phyloP scores from a whole-genome alignment of 371 early-diverging fungal genomes.

The Lichtheimia hyalospora region DNA sequence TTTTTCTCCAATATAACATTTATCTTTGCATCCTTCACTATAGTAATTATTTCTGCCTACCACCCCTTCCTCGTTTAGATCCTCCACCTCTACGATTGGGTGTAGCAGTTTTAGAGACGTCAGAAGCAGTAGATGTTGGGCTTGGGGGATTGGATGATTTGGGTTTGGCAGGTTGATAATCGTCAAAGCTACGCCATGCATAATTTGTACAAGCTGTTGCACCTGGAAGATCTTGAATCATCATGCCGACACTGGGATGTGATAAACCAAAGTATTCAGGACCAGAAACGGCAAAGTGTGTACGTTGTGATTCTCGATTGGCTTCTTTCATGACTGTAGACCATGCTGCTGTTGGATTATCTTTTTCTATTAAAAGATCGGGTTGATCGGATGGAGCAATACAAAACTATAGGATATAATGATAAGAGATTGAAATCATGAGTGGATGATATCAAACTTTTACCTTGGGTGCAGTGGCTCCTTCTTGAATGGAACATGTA shows the following conservation, averaged over 20 bases:
- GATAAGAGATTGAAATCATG: not conserved
- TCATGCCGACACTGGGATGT: slow-evolving; percentile 80
- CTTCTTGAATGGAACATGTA: slow-evolving; percentile 74
- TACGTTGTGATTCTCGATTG: slow-evolving; percentile 65
- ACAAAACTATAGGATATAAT: slow-evolving; percentile 51
- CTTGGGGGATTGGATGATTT: slow-evolving; percentile 6
- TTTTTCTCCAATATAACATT: not conserved
- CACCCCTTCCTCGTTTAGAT: slow-evolving; percentile 1
- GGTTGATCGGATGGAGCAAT: slow-evolving; percentile 73
- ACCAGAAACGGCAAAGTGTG: slow-evolving; percentile 80
- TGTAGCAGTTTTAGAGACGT: not conserved
- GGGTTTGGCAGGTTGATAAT: slow-evolving; percentile 1
- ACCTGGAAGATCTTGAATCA: slow-evolving; percentile 86
- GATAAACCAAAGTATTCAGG: slow-evolving; percentile 92
- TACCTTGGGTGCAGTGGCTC: slow-evolving; percentile 63
- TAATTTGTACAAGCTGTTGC: slow-evolving; percentile 73
- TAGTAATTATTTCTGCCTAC: not conserved
- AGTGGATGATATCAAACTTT: not conserved
- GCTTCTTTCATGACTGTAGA: slow-evolving; percentile 76
- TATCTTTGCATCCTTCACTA: not conserved
- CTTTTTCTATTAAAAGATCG: slow-evolving; percentile 60
- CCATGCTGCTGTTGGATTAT: slow-evolving; percentile 90
- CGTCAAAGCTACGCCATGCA: slow-evolving; percentile 43
- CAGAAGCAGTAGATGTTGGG: slow-evolving; percentile 1
- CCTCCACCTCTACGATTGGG: slow-evolving; percentile 4